Base-by-base conservation (phyloP, 75 land plant genomes). In the Sequoiadendron giganteum region DNA sequence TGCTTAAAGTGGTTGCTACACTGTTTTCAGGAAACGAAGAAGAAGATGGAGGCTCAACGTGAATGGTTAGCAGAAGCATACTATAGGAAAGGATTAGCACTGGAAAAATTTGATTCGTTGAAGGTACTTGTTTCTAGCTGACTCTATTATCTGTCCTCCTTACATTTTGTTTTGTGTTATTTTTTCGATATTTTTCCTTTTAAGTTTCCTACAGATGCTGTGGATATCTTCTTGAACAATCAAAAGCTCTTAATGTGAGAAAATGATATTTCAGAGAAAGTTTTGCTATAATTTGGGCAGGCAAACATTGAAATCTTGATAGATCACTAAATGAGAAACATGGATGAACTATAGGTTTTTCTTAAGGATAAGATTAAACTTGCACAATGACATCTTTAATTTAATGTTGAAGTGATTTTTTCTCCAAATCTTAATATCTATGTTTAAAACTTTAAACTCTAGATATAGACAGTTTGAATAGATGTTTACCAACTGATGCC, bases 31-130 rank as follows among this genome's bases (percentile, higher is more conserved):
- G 92, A 95, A 95, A 89, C 85, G 18, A 95, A 94, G 90, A 95
- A 96, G 93, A 95, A 98, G 84, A 98, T 98, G 98, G 98, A 96
- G 73, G 88, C 89, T 65, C 92, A 92, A 25, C 96, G 98, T 42
- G 97, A 94, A 72, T 94, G 95, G 79, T 88, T 96, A 48, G 94
- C 93, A 49, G 98, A 96, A 87, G 99, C 99, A 52, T 91, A 96
- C 21, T 98, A 95, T 87, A 93, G 92, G 83, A 98, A 98, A 86
- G 98, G 95, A 72, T 73, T 96, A n/a, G 99, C 99, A 34, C 86
- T 96, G 65, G 90, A 88, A 45, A 93, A 95, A 68, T 78, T 92
- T 88, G 95, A 94, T 80, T 87, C 85, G 58, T 34, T 86, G 21
- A 88, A 94, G 94, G 95, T 93, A 84, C 39, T 85, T 73, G 36